Conservation (phyloP, 1,139 yeast genomes). For the Groenewaldozyma auringiensis region DNA sequence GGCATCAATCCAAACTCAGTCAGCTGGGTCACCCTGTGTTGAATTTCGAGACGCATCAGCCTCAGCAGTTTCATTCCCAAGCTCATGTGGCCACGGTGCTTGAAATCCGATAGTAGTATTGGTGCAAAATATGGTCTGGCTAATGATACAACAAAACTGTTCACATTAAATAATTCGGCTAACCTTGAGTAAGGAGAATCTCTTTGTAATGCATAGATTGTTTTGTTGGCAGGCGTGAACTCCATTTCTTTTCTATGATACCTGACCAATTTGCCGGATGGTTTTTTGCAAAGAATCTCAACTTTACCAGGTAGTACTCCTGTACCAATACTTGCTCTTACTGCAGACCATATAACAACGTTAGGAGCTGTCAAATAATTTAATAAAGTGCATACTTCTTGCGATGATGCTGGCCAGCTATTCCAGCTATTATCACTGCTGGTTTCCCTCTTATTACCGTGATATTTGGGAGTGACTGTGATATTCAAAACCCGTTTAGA, state of each 20-base stretch:
- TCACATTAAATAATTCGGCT: slow-evolving; percentile 88
- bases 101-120: slow-evolving; percentile 70
- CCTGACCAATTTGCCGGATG: slow-evolving; percentile 27
- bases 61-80: slow-evolving; percentile 39
- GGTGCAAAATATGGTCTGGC: slow-evolving; percentile 95
- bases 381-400: slow-evolving; percentile 55
- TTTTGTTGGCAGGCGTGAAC: slow-evolving; percentile 44
- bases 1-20: slow-evolving; percentile 73
- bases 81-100: slow-evolving; percentile 48
- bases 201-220: slow-evolving; percentile 28
- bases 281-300: slow-evolving; percentile 60
- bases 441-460: slow-evolving; percentile 12
- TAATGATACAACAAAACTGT: slow-evolving; percentile 79
- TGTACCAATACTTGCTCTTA: slow-evolving; percentile 60
- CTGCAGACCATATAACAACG: slow-evolving; percentile 78
- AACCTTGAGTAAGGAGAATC: slow-evolving; percentile 76
- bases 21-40: slow-evolving; percentile 73
- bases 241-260: slow-evolving; percentile 16
- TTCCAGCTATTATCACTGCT: background rate
- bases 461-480: slow-evolving; percentile 71
- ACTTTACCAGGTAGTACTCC: slow-evolving; percentile 52
- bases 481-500: slow-evolving; percentile 77
- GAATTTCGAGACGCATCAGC: slow-evolving; percentile 57
- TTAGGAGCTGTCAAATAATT: slow-evolving; percentile 91
- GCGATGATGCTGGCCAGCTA: slow-evolving; percentile 5